Evolutionary conservation across 2,329 filamentous ascomycete species (phyloP).

Genomic region (Leptographium lundbergii): DNA sequence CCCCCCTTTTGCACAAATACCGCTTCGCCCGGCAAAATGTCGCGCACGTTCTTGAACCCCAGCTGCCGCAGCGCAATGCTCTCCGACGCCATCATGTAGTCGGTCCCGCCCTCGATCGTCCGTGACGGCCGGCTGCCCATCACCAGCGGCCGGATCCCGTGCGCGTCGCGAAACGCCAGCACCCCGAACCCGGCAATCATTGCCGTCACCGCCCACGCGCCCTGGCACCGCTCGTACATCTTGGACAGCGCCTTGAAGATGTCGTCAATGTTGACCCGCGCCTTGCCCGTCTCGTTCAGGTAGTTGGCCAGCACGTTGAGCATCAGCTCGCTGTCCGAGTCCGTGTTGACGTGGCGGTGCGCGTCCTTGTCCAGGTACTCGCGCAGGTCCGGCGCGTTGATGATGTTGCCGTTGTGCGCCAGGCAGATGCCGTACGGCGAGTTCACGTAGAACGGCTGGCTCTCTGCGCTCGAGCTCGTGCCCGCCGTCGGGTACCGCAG

Average conservation of each 20-base stretch:
- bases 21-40: constrained; percentile 44
- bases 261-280: constrained; percentile 68
- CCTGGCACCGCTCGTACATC: constrained; percentile 63
- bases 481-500: constrained; percentile 82
- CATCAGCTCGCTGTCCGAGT: constrained; percentile 76
- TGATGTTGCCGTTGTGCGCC: constrained; percentile 80
- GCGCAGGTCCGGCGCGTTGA: constrained; percentile 59
- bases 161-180: constrained; percentile 62
- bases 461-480: constrained; percentile 67
- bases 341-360: constrained; percentile 78
- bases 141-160: constrained; percentile 76
- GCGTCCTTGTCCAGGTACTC: constrained; percentile 63
- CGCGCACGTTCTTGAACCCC: constrained; percentile 60
- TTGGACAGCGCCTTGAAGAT: constrained; percentile 59
- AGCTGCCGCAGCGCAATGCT: constrained; percentile 72
- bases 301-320: constrained; percentile 79
- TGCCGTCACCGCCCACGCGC: constrained; percentile 70
- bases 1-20: constrained; percentile 54
- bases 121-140: constrained; percentile 60
- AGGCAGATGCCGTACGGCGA: constrained; percentile 70
- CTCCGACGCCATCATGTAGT: constrained; percentile 81
- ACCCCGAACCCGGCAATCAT: constrained; percentile 77
- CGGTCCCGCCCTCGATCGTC: constrained; percentile 33
- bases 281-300: constrained; percentile 72
- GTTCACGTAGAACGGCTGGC: constrained; percentile 88